Evolutionary conservation across 192 early-diverging fungal species (phyloP), one percentile per base, ranked within the genome.

Genomic region (Lunasporangiospora selenospora): DNA sequence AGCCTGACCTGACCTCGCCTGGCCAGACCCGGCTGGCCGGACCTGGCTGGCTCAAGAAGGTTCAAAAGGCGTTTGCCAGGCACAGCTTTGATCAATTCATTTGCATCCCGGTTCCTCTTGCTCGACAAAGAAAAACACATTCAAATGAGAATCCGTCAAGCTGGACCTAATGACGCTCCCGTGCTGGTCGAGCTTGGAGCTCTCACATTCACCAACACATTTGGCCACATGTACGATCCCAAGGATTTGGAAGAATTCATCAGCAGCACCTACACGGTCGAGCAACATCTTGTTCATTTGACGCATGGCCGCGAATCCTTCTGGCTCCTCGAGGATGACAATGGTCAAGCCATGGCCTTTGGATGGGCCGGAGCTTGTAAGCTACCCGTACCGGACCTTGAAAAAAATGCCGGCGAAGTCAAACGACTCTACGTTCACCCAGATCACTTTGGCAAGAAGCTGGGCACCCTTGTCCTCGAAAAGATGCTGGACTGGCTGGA

Each of bases 351-450:
- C 21, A 1, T 70, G 45, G 67, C 38, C 21, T 70, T 70, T 19
- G 67, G 67, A 39, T 62, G 58, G 53, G 67, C 53, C 21, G 67
- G 67, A 27, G 53, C 53, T 40, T 70, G 67, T 34, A 70, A 70
- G 58, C 39, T 70, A 11, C 67, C 67, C 18, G 67, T 70, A 4
- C 2, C 33, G 0, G 23, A 62, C 32, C 43, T 70, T 10, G 67
- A 61, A 36, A 23, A 43, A 9, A 70, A 34, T 31, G 67, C 67
- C 38, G 67, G 67, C 30, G 67, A 70, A 53, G 37, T 70, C 58
- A 70, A 70, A 40, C 67, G 67, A 1, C 29, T 70, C 24, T 70
- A 70, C 50, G 53, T 61, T 0, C 67, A 56, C 33, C 67, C 67
- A 6, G 67, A 62, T 18, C 67, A 70, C 33, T 52, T 56, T 31